Evolutionary conservation across 257 asterid genomes (phyloP).

Genomic region (Nyctanthes arbortristis): DNA sequence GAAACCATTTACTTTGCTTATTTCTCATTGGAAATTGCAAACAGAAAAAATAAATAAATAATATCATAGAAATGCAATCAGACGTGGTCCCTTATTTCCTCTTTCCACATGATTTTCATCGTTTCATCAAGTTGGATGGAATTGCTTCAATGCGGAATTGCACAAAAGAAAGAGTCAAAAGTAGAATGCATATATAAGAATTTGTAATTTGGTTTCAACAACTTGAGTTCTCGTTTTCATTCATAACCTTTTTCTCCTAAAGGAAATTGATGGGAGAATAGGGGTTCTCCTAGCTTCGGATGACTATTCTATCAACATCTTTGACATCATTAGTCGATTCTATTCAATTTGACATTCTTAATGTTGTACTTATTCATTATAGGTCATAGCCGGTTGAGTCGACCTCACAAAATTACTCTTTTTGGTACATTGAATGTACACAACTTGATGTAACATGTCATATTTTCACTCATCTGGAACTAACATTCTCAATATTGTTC

Average conservation of each 20-base stretch:
- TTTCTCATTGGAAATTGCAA: conserved; percentile 51
- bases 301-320: not conserved
- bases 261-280: conserved; percentile 23
- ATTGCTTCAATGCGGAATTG: conserved; percentile 34
- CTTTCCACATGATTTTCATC: conserved; percentile 43
- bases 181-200: conserved; percentile 24
- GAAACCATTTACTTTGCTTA: conserved; percentile 25
- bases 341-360: not conserved
- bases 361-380: not conserved
- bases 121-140: conserved; percentile 34
- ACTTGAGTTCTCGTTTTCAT: conserved; percentile 42
- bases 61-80: conserved; percentile 25
- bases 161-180: conserved; percentile 25
- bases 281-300: conserved; percentile 13
- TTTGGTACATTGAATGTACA: too few relatives aligned
- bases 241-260: conserved; percentile 33
- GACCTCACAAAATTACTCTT: too few relatives aligned
- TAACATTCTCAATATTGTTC: too few relatives aligned
- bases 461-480: too few relatives aligned
- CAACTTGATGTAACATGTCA: too few relatives aligned
- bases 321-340: not conserved
- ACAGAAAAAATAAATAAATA: conserved; percentile 23
- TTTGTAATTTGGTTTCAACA: conserved; percentile 33
- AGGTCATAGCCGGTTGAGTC: too few relatives aligned
- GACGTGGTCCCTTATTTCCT: conserved; percentile 40